Percentiles rank a stretch among this genome's conserved stretches.
These are phyloP conservation scores for Bipolaris bicolor DNA, from an alignment of 2,329 filamentous ascomycete species.

Conservation along the genomic window DNA sequence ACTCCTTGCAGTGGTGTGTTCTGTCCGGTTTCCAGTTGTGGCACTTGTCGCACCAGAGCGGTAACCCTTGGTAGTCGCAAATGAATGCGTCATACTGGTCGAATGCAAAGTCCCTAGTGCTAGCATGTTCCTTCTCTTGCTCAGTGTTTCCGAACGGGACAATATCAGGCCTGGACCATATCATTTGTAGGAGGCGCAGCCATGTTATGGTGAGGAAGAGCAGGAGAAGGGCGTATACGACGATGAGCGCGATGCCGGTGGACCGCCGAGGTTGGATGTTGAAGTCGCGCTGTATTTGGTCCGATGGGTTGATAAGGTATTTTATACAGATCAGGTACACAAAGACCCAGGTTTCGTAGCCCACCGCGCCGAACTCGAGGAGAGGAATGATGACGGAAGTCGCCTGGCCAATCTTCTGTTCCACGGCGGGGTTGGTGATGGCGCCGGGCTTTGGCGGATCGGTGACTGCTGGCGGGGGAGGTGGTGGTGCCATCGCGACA, in stretches of 20 bases:
- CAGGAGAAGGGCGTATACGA: conserved; percentile 75
- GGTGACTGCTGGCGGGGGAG: conserved; percentile 22
- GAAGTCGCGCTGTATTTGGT: conserved; percentile 24
- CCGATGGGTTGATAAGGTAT: conserved; percentile 67
- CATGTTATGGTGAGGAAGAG: conserved; percentile 71
- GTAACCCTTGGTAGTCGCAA: conserved; percentile 79
- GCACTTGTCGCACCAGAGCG: conserved; percentile 84
- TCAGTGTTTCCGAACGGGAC: conserved; percentile 63
- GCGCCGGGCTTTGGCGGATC: conserved; percentile 33
- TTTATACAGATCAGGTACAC: conserved; percentile 67
- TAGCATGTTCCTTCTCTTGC: conserved; percentile 37
- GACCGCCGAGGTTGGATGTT: conserved; percentile 53
- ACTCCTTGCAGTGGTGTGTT: conserved; percentile 82
- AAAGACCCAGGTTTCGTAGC: conserved; percentile 74
- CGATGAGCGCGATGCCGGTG: conserved; percentile 71
- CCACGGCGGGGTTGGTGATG: conserved; percentile 29
- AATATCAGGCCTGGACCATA: conserved; percentile 74
- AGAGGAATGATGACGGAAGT: conserved; percentile 72
- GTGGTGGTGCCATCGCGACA: conserved; percentile 18
- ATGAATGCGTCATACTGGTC: conserved; percentile 84
- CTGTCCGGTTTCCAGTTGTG: conserved; percentile 87
- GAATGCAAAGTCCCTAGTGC: conserved; percentile 68
- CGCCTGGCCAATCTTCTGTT: conserved; percentile 58
- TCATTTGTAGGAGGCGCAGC: conserved; percentile 70
- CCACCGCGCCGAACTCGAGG: conserved; percentile 69